Conservation (phyloP, 169 alveolate species). For the Eimeria tenella region DNA sequence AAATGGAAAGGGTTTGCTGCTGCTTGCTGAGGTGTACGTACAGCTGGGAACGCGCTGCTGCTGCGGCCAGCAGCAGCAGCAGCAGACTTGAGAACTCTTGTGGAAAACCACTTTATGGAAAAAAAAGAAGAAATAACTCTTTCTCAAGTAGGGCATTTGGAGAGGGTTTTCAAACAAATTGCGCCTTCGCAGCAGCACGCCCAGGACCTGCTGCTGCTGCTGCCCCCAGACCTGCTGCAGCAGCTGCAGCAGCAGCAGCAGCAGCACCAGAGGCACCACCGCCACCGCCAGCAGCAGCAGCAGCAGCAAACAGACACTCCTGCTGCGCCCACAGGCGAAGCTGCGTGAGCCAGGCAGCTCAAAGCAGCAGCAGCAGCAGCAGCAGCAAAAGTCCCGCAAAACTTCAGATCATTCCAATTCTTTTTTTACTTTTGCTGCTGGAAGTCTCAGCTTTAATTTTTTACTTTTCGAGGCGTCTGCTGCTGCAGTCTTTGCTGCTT, state of each 20-base stretch:
- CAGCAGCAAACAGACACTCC: no score
- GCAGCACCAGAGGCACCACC: background rate
- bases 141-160: background rate
- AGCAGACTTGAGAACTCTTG: background rate
- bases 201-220: background rate
- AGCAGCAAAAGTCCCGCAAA: background rate
- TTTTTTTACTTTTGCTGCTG: no score
- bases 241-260: conserved; percentile 4
- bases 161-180: background rate
- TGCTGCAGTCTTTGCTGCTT: no score
- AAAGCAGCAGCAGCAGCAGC: background rate
- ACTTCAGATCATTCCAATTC: no score
- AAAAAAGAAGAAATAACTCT: background rate
- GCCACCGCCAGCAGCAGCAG: no score
- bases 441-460: no score
- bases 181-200: conserved; percentile 20
- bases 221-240: background rate
- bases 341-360: background rate
- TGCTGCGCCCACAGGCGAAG: no score
- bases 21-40: no score
- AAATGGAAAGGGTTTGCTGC: no score
- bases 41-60: no score
- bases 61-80: background rate
- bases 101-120: background rate
- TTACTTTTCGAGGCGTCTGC: no score